phyloP scores from a whole-genome alignment of 129 eudicot species.

The Flaveria bidentis region DNA sequence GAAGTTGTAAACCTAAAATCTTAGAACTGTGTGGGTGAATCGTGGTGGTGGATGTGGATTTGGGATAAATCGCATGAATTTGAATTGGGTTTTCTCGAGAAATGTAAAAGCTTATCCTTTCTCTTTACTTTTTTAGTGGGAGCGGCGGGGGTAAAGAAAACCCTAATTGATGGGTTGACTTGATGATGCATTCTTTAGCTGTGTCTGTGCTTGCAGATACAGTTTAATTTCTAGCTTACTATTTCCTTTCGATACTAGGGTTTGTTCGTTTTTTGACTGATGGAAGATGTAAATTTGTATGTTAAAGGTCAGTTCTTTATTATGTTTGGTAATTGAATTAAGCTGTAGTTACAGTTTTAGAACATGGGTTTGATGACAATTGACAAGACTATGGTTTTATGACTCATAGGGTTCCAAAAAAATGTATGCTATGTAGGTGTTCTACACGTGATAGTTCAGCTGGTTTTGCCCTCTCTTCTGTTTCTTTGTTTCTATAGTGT shows the following conservation, averaged over 20 bases:
- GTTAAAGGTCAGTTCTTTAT: not conserved
- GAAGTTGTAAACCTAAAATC: conserved; percentile 2
- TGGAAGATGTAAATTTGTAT: not conserved
- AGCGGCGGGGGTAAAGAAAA: conserved; percentile 28
- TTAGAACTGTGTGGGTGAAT: conserved; percentile 11
- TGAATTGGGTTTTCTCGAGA: conserved; percentile 36
- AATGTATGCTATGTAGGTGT: conserved; percentile 18
- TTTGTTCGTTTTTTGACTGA: conserved; percentile 22
- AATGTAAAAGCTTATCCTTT: conserved; percentile 34
- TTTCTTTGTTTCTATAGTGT: not conserved
- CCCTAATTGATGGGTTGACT: conserved; percentile 40
- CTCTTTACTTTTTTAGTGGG: conserved; percentile 36
- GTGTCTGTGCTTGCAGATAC: conserved; percentile 5
- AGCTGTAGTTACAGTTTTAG: conserved; percentile 19
- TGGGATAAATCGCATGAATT: conserved; percentile 25
- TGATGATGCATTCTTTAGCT: conserved; percentile 21
- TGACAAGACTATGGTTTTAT: not conserved
- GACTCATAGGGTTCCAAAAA: conserved; percentile 19
- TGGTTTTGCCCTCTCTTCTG: conserved; percentile 10
- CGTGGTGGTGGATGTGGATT: conserved; percentile 10
- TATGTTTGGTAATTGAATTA: conserved; percentile 10
- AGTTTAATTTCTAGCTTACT: conserved; percentile 14
- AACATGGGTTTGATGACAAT: not conserved
- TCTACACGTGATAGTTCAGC: conserved; percentile 29
- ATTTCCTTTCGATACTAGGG: conserved; percentile 28